Conservation (phyloP, 2,329 filamentous ascomycete genomes). For the Phialophora expanda region DNA sequence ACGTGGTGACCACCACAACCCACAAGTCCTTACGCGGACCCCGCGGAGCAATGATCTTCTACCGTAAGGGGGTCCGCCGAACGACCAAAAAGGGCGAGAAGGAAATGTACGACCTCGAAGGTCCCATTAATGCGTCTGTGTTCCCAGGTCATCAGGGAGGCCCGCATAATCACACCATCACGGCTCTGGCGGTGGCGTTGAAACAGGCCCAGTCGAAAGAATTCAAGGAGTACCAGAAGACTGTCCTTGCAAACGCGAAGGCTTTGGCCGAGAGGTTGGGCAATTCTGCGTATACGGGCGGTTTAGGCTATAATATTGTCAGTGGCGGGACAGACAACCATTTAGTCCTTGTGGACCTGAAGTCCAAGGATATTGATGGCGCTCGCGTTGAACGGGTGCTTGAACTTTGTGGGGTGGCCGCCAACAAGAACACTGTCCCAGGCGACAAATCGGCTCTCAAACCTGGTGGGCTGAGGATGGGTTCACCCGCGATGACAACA, state of each 20-base stretch:
- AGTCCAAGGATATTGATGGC: constrained; percentile 85
- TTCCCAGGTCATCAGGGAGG: constrained; percentile 98
- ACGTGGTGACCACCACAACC: constrained; percentile 96
- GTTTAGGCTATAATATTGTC: constrained; percentile 85
- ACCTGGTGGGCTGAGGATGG: constrained; percentile 92
- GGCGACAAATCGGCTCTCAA: constrained; percentile 97
- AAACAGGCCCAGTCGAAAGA: constrained; percentile 90
- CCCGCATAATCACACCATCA: constrained; percentile 99
- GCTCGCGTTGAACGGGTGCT: constrained; percentile 92
- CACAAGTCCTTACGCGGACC: constrained; percentile 97
- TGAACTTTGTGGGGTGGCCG: constrained; percentile 97
- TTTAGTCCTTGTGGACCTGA: constrained; percentile 89
- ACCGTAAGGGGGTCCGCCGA: constrained; percentile 85
- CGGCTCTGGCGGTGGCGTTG: constrained; percentile 88
- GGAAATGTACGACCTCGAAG: constrained; percentile 86
- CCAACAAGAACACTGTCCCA: constrained; percentile 99
- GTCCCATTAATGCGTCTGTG: constrained; percentile 92
- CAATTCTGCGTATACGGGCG: constrained; percentile 71
- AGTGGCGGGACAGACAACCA: constrained; percentile 97
- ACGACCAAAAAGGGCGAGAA: constrained; percentile 87
- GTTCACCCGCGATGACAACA: constrained; percentile 95
- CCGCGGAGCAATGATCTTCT: constrained; percentile 98
- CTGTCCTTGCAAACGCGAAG: constrained; percentile 89
- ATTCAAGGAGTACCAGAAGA: constrained; percentile 90
- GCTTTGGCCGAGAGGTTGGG: constrained; percentile 72